Base-by-base conservation (phyloP, 225 moss, liverwort and hornwort species). In the Sphagnum tenellum region DNA sequence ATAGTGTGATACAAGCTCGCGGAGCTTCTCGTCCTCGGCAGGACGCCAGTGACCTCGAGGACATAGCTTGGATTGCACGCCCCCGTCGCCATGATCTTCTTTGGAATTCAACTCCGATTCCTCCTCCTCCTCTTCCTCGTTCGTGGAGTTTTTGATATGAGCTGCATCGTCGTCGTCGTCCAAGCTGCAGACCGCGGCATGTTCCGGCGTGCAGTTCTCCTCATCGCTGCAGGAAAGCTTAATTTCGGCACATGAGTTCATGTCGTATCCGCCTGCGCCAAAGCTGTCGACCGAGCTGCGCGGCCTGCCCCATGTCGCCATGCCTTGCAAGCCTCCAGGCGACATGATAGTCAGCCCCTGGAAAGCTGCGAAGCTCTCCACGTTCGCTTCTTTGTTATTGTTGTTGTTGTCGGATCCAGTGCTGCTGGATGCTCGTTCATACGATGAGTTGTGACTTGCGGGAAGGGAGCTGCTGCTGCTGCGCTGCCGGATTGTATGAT, bases 21-120 rank as follows among this genome's bases (percentile, higher is more conserved):
- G 74, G n/a, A 86, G 73, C 64, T 82, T 86, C 71, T 86, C 86
- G 52, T 86, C 86, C 73, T 86, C 86, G 12, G 82, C 82, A 57
- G 86, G 82, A 56, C 86, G 76, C 86, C 86, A 86, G 71, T 86
- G 86, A 5, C 86, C 86, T 46, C 86, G 76, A 7, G 86, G 82
- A 62, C 78, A 86, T 9, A 82, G 79, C 69, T 80, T 86, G 13
- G 86, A 86, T 59, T 80, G 80, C 3, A 82, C 86, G 46, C 29
- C 29, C 29, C 84, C 76, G 61, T 81, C 77, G 7, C 76, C 64
- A 65, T 77, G 82, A 66, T 80, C 79, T 44, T 74, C 81, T 7
- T 71, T 64, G 9, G 77, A 79, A 69, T 75, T 75, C 45, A 76
- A 79, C 29, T 29, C 29, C 29, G 29, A 29, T 29, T 29, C 29